phyloP scores from a whole-genome alignment of 176 grass and related monocot species.

The Coix lacrymajobi region DNA sequence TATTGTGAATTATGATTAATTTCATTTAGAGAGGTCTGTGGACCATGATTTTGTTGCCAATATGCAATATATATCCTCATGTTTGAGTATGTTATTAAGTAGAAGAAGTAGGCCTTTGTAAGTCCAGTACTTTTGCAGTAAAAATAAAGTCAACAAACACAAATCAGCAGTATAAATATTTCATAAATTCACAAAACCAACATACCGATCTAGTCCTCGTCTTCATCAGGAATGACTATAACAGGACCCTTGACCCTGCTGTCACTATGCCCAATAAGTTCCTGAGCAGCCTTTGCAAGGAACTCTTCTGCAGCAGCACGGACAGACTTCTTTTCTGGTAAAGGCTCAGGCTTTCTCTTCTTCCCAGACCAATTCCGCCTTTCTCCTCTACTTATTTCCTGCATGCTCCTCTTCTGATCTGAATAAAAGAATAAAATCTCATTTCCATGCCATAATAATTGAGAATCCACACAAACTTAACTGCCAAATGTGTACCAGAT shows the following conservation, averaged over 20 bases:
- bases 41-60: background rate
- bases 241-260: constrained; percentile 66
- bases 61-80: background rate
- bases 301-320: constrained; percentile 81
- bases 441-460: constrained; percentile 4
- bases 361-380: constrained; percentile 47
- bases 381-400: constrained; percentile 65
- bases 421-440: constrained; percentile 28
- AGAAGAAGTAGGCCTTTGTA: background rate
- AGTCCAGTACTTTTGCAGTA: background rate
- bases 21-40: background rate
- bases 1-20: background rate
- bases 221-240: constrained; percentile 49
- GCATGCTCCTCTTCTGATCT: constrained; percentile 79
- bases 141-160: background rate
- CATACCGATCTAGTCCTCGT: constrained; percentile 47
- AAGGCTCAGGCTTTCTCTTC: constrained; percentile 62
- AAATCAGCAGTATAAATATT: constrained; percentile 16
- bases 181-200: constrained; percentile 20
- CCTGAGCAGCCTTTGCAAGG: constrained; percentile 75
- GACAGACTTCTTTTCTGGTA: constrained; percentile 47
- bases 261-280: constrained; percentile 50
- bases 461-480: constrained; percentile 4
- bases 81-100: background rate
- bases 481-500: constrained; percentile 36